These are phyloP conservation scores for Solanum clarkiae DNA, from an alignment of 257 asterid genomes.

Conservation along the genomic window DNA sequence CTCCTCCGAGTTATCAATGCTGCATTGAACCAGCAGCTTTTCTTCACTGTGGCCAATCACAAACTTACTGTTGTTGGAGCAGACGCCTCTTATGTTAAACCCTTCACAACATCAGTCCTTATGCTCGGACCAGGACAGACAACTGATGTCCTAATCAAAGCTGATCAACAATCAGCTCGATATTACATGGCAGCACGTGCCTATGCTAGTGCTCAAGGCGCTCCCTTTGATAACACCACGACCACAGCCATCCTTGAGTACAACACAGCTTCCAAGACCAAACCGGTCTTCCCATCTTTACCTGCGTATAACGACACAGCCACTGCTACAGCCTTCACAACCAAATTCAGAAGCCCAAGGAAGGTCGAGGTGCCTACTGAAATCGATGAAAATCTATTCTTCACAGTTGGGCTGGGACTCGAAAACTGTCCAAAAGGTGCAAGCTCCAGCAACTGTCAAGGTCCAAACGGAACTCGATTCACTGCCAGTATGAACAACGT, in stretches of 20 bases:
- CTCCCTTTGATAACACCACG: constrained; percentile 81
- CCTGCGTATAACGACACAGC: constrained; percentile 79
- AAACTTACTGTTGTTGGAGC: constrained; percentile 74
- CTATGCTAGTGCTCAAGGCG: constrained; percentile 76
- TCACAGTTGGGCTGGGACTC: constrained; percentile 80
- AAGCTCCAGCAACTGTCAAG: constrained; percentile 47
- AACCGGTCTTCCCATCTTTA: constrained; percentile 36
- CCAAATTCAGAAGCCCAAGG: constrained; percentile 54
- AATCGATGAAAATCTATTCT: constrained; percentile 54
- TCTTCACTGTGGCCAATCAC: constrained; percentile 77
- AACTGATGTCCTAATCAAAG: constrained; percentile 70
- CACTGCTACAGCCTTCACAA: constrained; percentile 68
- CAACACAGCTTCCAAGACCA: constrained; percentile 23
- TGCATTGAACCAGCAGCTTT: constrained; percentile 75
- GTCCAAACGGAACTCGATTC: constrained; percentile 81
- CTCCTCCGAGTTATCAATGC: constrained; percentile 65
- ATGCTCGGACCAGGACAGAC: constrained; percentile 98
- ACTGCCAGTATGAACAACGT: constrained; percentile 88
- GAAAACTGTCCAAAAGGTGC: constrained; percentile 46
- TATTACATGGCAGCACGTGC: constrained; percentile 87
- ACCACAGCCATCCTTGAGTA: constrained; percentile 84
- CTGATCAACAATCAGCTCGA: constrained; percentile 49
- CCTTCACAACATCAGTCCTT: constrained; percentile 70
- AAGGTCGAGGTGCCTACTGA: constrained; percentile 45
- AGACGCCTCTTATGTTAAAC: constrained; percentile 68